Percentiles rank a stretch among this genome's conserved stretches.
These are phyloP conservation scores for Rhizophlyctis rosea DNA, from an alignment of 192 early-diverging fungal species.

Conservation along the genomic window DNA sequence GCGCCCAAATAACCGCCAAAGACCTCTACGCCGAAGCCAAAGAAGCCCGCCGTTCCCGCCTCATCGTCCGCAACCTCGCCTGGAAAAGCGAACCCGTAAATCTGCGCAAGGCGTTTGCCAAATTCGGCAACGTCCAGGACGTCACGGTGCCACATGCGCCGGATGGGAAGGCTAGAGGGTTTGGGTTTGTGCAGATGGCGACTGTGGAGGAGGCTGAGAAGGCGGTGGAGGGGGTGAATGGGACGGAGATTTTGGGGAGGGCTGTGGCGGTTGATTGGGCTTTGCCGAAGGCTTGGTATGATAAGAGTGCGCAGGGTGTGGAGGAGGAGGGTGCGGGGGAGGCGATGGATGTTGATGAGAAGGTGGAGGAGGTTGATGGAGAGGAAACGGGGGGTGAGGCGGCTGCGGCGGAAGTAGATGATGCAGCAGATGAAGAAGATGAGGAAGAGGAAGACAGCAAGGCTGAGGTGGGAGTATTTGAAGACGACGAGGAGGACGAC, in stretches of 20 bases:
- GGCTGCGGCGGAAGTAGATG: slow-evolving; percentile 37
- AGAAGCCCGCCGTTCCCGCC: slow-evolving; percentile 60
- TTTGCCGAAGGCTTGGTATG: slow-evolving; percentile 69
- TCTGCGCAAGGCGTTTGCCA: slow-evolving; percentile 61
- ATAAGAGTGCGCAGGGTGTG: slow-evolving; percentile 22
- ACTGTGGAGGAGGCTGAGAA: slow-evolving; percentile 66
- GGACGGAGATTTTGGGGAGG: slow-evolving; percentile 64
- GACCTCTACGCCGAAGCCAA: slow-evolving; percentile 15
- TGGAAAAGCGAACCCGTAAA: slow-evolving; percentile 56
- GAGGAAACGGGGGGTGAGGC: slow-evolving; percentile 25
- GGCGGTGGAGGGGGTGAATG: slow-evolving; percentile 61
- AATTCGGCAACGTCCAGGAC: slow-evolving; percentile 67
- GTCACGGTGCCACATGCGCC: slow-evolving; percentile 73
- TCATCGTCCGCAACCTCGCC: slow-evolving; percentile 86
- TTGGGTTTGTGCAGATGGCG: slow-evolving; percentile 87
- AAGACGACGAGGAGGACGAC: slow-evolving; percentile 45
- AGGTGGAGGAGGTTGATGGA: slow-evolving; percentile 35
- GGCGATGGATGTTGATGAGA: slow-evolving; percentile 27
- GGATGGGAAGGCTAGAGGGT: slow-evolving; percentile 76
- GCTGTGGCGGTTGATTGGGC: slow-evolving; percentile 83
- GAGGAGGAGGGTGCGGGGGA: slow-evolving; percentile 37
- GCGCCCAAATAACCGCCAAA: slow-evolving; percentile 40
- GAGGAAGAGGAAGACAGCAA: slow-evolving; percentile 33
- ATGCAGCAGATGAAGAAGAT: slow-evolving; percentile 20
- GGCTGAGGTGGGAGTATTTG: slow-evolving; percentile 31